These are phyloP conservation scores for Pezicula neosporulosa DNA, from an alignment of 2,329 filamentous ascomycete species.

Conservation along the genomic window DNA sequence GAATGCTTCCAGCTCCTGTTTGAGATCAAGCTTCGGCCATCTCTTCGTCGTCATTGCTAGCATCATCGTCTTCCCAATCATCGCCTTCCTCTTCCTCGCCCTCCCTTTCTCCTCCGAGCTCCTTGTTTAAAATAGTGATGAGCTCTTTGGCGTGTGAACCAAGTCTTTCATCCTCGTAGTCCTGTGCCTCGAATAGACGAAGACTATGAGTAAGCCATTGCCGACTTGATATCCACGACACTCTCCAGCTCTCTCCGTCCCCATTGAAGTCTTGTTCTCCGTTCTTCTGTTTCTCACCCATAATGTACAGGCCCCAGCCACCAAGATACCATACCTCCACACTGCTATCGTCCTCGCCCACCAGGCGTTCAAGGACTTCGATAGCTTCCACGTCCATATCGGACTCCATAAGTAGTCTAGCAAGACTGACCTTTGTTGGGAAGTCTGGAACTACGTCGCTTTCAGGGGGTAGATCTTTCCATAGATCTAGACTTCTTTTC, in stretches of 20 bases:
- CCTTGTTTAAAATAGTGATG: constrained; percentile 57
- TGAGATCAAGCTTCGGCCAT: constrained; percentile 45
- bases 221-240: constrained; percentile 69
- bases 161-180: constrained; percentile 82
- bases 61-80: constrained; percentile 30
- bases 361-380: constrained; percentile 77
- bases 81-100: constrained; percentile 51
- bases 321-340: constrained; percentile 97
- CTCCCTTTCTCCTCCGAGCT: constrained; percentile 59
- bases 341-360: constrained; percentile 87
- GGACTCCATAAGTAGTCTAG: constrained; percentile 85
- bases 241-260: constrained; percentile 38
- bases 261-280: constrained; percentile 31
- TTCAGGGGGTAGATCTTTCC: constrained; percentile 73
- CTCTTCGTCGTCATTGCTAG: constrained; percentile 39
- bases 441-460: constrained; percentile 80
- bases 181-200: constrained; percentile 71
- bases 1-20: background rate
- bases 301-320: constrained; percentile 84
- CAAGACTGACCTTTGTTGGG: constrained; percentile 77
- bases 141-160: constrained; percentile 74
- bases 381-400: constrained; percentile 82
- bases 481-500: constrained; percentile 73
- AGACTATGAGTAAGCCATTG: constrained; percentile 82
- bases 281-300: constrained; percentile 64